phyloP scores from a whole-genome alignment of 2,329 filamentous ascomycete genomes.

The Fusarium sororula region DNA sequence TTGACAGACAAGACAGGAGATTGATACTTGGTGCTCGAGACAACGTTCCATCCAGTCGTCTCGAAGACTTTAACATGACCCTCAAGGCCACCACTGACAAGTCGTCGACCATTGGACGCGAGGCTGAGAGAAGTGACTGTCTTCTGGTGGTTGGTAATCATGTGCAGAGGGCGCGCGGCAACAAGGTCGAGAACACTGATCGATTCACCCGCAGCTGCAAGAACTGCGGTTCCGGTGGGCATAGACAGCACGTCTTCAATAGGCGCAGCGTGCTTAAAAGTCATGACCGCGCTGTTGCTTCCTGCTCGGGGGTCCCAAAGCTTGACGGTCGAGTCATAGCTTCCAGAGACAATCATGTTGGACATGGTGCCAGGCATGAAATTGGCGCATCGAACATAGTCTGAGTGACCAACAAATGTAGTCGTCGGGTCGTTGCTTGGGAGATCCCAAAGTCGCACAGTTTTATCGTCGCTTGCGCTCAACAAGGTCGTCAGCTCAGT shows the following conservation, averaged over 20 bases:
- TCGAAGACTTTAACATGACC: conserved; percentile 98
- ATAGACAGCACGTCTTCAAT: conserved; percentile 90
- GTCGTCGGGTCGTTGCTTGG: conserved; percentile 79
- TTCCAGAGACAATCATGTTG: conserved; percentile 85
- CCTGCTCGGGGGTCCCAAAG: conserved; percentile 90
- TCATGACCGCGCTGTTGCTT: conserved; percentile 76
- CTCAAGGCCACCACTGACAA: conserved; percentile 90
- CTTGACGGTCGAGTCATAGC: conserved; percentile 92
- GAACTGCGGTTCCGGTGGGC: conserved; percentile 84
- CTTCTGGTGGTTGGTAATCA: conserved; percentile 96
- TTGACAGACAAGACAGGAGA: conserved; percentile 87
- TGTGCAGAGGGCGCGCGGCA: conserved; percentile 84
- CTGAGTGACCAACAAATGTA: conserved; percentile 85
- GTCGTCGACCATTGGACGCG: conserved; percentile 80
- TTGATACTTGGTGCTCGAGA: conserved; percentile 93
- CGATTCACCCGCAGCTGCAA: conserved; percentile 84
- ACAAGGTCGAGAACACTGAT: conserved; percentile 94
- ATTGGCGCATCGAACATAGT: conserved; percentile 88
- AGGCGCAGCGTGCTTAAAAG: conserved; percentile 91
- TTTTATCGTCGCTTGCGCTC: conserved; percentile 91
- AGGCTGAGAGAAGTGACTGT: conserved; percentile 89
- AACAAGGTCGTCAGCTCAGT: conserved; percentile 86
- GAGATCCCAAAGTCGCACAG: conserved; percentile 93
- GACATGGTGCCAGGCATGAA: conserved; percentile 82
- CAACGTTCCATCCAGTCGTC: conserved; percentile 93